Base-by-base conservation (phyloP, 768 basidiomycete species). In the Strobilomyces dryophilus region DNA sequence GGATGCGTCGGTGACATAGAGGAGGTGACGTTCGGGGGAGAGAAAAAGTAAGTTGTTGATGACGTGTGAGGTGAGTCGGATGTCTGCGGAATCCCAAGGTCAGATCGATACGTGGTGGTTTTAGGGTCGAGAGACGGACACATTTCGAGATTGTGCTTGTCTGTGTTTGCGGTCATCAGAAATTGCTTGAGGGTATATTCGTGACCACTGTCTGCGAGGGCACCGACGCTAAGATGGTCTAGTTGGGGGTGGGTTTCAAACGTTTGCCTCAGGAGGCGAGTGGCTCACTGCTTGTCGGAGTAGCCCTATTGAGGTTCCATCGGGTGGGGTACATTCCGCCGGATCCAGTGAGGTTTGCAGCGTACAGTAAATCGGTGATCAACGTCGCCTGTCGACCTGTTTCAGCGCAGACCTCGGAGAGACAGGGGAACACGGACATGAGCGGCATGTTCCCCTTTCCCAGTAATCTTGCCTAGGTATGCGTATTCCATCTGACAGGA, bases 401-500 rank as follows among this genome's bases (percentile, higher is more conserved):
- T 4, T 34, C 34, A 34, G 14, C 8, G 14, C 11, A 11, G 34
- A 34, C 34, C 34, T 34, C 11, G 11, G 11, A 1, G 14, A 15
- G 34, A 12, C 10, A 11, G 14, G 34, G 14, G 24, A n/a, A 21
- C 8, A 68, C 79, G 10, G 56, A 84, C 86, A 52, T 76, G 76
- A 51, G 81, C 76, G 54, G 75, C 78, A 61, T 85, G 83, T 35
- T 75, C 75, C 47, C 79, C 76, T 56, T 87, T 84, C 2, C 87
- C 87, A 1, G 90, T 92, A 10, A 85, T 66, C 57, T 89, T 84
- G 2, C 88, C 87, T 1, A 95, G 78, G 59, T 93, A 93, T 51
- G 85, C 79, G 66, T 92, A 89, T 67, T 95, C 94, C 46, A 95
- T 66, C 64, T 94, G 91, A 50, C 87, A 74, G 40, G 81, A 89